Evolutionary conservation across 2,329 filamentous ascomycete genomes (phyloP).

Genomic region (Myriosclerotinia duriaeana): DNA sequence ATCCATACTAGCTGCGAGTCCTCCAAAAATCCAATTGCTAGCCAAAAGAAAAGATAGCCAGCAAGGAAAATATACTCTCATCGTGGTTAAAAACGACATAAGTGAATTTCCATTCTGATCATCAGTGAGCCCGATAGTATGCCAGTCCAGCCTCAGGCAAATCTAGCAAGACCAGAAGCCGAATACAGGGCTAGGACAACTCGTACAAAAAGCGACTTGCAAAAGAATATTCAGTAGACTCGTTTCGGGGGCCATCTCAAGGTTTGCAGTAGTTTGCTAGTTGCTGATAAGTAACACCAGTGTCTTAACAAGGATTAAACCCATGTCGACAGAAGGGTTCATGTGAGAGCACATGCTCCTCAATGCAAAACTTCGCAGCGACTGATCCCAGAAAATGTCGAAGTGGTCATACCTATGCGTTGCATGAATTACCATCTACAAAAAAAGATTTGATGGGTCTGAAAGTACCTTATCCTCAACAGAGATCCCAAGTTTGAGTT

Average conservation of each 20-base stretch:
- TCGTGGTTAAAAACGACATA: neutral
- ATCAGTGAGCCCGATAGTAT: too few species aligned
- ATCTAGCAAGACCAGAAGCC: neutral
- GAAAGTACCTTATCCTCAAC: too few species aligned
- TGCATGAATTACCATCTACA: neutral
- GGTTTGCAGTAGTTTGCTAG: neutral
- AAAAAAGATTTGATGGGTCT: too few species aligned
- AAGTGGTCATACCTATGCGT: neutral
- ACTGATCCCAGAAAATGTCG: neutral
- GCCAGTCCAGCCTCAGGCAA: too few species aligned
- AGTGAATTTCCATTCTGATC: too few species aligned
- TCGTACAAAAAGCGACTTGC: too few species aligned
- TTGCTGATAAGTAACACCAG: rapidly evolving
- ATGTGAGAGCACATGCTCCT: neutral
- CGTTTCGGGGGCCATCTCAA: too few species aligned
- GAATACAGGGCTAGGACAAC: neutral
- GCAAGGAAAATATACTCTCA: neutral
- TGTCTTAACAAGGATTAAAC: too few species aligned
- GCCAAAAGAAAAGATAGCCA: neutral
- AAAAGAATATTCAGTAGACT: too few species aligned
- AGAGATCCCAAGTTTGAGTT: too few species aligned
- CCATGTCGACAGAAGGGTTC: neutral
- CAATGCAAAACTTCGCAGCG: too few species aligned
- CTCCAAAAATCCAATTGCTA: neutral
- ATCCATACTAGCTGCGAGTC: neutral